Conservation (phyloP, 2,329 filamentous ascomycete genomes). For the Sclerotinia sclerotiorum region DNA sequence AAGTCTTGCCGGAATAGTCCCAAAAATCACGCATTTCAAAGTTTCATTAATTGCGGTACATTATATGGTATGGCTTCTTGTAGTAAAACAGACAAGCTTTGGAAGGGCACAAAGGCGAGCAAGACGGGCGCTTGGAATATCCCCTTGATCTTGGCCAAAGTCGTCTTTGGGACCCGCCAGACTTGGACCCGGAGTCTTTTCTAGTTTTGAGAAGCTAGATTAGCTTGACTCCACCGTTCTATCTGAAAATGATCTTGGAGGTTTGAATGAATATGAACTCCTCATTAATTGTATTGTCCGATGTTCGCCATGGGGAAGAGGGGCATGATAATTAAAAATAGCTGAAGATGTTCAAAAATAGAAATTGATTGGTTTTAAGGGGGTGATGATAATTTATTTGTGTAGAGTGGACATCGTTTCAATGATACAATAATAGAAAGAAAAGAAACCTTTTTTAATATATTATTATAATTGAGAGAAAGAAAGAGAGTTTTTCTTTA, state of each 20-base stretch:
- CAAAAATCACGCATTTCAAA: constrained; percentile 27
- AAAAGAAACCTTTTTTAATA: not conserved
- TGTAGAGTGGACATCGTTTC: not conserved
- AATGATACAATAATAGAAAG: not conserved
- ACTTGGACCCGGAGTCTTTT: not conserved
- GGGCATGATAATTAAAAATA: not conserved
- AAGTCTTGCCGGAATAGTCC: constrained; percentile 18
- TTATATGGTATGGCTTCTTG: constrained; percentile 20
- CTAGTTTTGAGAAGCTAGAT: constrained; percentile 11
- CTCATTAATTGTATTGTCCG: not conserved
- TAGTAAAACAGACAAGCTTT: constrained; percentile 21
- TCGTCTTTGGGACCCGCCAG: not conserved
- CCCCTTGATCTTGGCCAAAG: constrained; percentile 15
- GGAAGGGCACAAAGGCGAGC: constrained; percentile 17
- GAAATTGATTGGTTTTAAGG: not conserved
- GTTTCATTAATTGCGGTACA: constrained; percentile 24
- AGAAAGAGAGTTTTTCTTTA: constrained; percentile 1
- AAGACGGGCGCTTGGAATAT: constrained; percentile 17
- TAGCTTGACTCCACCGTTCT: constrained; percentile 3
- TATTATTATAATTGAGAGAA: not conserved
- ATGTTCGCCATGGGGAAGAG: not conserved
- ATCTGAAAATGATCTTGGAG: constrained; percentile 9
- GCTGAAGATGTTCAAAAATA: not conserved
- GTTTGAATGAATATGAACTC: not conserved
- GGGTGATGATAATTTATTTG: not conserved